Evolutionary conservation across 805 yeast species (phyloP).

Genomic region (Nakazawaea pomicola): DNA sequence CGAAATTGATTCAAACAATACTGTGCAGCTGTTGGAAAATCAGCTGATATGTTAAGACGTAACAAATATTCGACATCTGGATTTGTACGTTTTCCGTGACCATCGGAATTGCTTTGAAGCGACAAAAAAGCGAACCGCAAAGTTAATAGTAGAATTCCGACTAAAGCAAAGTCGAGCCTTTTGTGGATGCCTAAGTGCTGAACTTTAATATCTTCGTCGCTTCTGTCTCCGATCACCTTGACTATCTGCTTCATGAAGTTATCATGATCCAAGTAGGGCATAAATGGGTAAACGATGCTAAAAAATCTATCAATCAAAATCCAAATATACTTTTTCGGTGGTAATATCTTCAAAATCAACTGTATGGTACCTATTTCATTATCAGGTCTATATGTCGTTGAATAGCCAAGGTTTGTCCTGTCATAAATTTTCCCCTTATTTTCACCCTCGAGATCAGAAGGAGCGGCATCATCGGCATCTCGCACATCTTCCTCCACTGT

Average conservation of each 20-base stretch:
- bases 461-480: conserved; percentile 8
- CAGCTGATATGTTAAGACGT: conserved; percentile 26
- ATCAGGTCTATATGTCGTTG: conserved; percentile 12
- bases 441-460: neutral
- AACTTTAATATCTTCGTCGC: conserved; percentile 10
- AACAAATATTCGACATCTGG: neutral
- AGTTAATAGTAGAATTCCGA: conserved; percentile 7
- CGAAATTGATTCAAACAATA: conserved; percentile 43
- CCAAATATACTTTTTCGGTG: conserved; percentile 34
- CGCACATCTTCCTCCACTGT: conserved; percentile 5
- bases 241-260: conserved; percentile 26
- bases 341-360: conserved; percentile 30
- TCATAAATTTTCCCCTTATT: neutral
- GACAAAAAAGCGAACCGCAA: conserved; percentile 10
- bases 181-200: conserved; percentile 16
- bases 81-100: neutral
- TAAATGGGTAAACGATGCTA: conserved; percentile 38
- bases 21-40: conserved; percentile 38
- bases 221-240: conserved; percentile 29
- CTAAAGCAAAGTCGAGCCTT: conserved; percentile 16
- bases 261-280: conserved; percentile 40
- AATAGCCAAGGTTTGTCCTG: neutral
- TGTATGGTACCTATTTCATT: conserved; percentile 21
- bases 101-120: conserved; percentile 2
- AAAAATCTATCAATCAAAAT: conserved; percentile 37